phyloP scores from a whole-genome alignment of 306 rosid species.

The Astragalus membranaceus region DNA sequence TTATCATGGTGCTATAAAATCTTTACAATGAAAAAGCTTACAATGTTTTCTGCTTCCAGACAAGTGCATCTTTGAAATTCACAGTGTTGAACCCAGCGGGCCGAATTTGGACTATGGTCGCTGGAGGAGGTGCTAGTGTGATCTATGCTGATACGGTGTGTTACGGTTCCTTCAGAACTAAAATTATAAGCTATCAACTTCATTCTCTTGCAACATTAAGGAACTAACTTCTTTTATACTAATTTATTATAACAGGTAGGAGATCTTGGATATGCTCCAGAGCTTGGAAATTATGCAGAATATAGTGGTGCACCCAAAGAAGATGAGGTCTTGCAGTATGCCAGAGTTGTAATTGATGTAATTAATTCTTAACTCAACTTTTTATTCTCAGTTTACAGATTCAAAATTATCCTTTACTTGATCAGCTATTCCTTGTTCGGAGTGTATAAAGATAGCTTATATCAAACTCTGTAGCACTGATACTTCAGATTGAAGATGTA shows the following conservation, averaged over 20 bases:
- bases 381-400: background rate
- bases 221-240: background rate
- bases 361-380: slow-evolving; percentile 23
- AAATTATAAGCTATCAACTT: background rate
- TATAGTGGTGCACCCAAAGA: slow-evolving; percentile 98
- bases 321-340: slow-evolving; percentile 93
- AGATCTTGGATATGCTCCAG: slow-evolving; percentile 91
- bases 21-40: background rate
- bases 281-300: slow-evolving; percentile 97
- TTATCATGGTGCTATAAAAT: background rate
- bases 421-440: background rate
- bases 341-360: slow-evolving; percentile 95
- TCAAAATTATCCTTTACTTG: background rate
- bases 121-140: slow-evolving; percentile 99
- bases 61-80: slow-evolving; percentile 93
- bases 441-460: background rate
- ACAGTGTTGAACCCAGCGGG: slow-evolving; percentile 85
- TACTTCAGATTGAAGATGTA: too few species aligned
- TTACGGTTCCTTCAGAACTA: slow-evolving; percentile 12
- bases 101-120: slow-evolving; percentile 98
- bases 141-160: slow-evolving; percentile 89
- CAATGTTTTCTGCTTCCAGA: slow-evolving; percentile 43
- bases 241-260: slow-evolving; percentile 57
- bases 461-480: background rate
- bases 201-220: background rate